phyloP scores from a whole-genome alignment of 352 stramenopile species.

The Globisporangium heterothallicum region DNA sequence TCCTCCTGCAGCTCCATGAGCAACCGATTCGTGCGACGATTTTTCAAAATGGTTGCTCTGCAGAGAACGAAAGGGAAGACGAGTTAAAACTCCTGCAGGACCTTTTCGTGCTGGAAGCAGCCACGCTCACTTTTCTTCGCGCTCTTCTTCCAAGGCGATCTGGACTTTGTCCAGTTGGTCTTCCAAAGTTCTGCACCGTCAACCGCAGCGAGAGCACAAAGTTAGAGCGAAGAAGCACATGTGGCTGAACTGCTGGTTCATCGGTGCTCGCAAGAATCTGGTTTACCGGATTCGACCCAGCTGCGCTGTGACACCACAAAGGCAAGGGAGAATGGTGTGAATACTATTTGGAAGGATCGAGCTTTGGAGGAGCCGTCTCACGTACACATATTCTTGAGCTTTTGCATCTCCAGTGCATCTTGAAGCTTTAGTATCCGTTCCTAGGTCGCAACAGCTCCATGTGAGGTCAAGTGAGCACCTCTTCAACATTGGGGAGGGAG shows the following conservation, averaged over 20 bases:
- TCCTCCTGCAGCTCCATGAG: conserved; percentile 69
- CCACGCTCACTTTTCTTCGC: conserved; percentile 50
- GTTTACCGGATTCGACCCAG: conserved; percentile 59
- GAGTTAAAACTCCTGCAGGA: neutral
- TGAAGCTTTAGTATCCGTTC: conserved; percentile 77
- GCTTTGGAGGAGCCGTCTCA: neutral
- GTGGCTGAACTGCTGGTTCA: neutral
- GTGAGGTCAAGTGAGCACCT: neutral
- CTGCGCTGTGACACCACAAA: conserved; percentile 31
- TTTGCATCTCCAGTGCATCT: conserved; percentile 71
- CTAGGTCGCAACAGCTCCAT: conserved; percentile 12
- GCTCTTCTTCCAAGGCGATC: conserved; percentile 59
- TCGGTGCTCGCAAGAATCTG: neutral
- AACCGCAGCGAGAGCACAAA: neutral
- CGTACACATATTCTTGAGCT: conserved; percentile 77
- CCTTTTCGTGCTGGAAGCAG: neutral
- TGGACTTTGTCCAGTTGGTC: conserved; percentile 62
- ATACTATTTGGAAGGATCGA: neutral
- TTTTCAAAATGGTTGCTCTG: conserved; percentile 68
- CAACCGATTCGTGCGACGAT: conserved; percentile 59
- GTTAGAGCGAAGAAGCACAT: no score
- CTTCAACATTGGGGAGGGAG: neutral
- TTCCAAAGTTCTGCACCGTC: conserved; percentile 37
- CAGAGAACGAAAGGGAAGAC: neutral
- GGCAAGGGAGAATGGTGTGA: neutral